These are phyloP conservation scores for Vaccinium vitisidaea DNA, from an alignment of 148 eudicot species.

Conservation along the genomic window DNA sequence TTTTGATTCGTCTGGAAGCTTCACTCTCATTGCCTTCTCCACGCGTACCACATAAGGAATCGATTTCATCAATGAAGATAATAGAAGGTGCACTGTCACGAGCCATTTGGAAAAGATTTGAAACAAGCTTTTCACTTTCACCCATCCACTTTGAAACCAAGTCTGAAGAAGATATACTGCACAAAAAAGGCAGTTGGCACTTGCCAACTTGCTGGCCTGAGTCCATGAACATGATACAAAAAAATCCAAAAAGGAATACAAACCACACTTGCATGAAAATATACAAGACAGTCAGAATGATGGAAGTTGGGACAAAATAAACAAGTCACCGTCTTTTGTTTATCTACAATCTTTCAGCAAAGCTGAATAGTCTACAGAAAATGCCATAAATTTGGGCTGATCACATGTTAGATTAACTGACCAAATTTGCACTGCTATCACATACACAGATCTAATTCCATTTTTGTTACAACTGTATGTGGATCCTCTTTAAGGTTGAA, in stretches of 20 bases:
- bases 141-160: slow-evolving; percentile 99
- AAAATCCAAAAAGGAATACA: not conserved
- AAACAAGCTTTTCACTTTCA: slow-evolving; percentile 96
- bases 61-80: slow-evolving; percentile 95
- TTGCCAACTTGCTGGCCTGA: slow-evolving; percentile 41
- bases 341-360: not conserved
- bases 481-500: not conserved
- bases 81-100: slow-evolving; percentile 98
- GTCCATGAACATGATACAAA: slow-evolving; percentile 18
- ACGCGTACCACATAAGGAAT: slow-evolving; percentile 94
- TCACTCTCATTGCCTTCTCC: slow-evolving; percentile 99
- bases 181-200: slow-evolving; percentile 45
- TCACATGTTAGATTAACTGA: not conserved
- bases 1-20: slow-evolving; percentile 98
- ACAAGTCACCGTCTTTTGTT: not conserved
- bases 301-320: not conserved
- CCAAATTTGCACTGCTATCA: not conserved
- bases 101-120: slow-evolving; percentile 98
- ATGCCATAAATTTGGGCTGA: not conserved
- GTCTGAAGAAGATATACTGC: slow-evolving; percentile 93
- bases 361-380: not conserved
- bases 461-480: not conserved
- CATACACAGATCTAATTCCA: not conserved
- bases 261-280: not conserved
- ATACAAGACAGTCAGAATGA: not conserved